Conservation (phyloP, 1,139 yeast genomes). For the Scheffersomyces segobiensis region DNA sequence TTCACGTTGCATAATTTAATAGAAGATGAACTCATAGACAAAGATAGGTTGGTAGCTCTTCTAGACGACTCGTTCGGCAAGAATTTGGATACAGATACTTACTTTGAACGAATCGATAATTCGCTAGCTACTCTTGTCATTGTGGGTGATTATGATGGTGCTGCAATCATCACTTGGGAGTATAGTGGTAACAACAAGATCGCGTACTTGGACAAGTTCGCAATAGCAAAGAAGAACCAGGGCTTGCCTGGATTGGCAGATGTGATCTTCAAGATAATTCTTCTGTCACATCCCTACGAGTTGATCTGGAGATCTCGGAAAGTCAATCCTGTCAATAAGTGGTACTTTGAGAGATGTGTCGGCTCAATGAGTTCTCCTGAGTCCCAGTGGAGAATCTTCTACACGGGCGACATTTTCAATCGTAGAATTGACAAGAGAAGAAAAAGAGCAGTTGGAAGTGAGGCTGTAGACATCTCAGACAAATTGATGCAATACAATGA, state of each 20-base stretch:
- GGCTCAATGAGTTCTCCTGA: conserved; percentile 61
- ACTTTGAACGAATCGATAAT: conserved; percentile 63
- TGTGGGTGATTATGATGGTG: conserved; percentile 95
- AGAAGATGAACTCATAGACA: conserved; percentile 51
- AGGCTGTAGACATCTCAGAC: conserved; percentile 27
- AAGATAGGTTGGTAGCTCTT: conserved; percentile 54
- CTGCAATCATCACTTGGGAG: conserved; percentile 89
- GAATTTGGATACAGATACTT: conserved; percentile 61
- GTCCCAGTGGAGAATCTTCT: conserved; percentile 69
- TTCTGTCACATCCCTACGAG: conserved; percentile 69
- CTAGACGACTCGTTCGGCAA: conserved; percentile 82
- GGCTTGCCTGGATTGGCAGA: conserved; percentile 95
- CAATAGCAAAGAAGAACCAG: conserved; percentile 78
- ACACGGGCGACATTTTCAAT: conserved; percentile 55
- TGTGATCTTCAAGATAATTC: conserved; percentile 79
- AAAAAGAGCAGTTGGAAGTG: conserved; percentile 13
- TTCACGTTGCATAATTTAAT: conserved; percentile 47
- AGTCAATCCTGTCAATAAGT: conserved; percentile 87
- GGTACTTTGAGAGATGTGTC: conserved; percentile 92
- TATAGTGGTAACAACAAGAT: conserved; percentile 27
- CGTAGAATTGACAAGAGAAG: conserved; percentile 31
- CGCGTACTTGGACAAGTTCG: conserved; percentile 90
- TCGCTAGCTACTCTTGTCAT: conserved; percentile 74
- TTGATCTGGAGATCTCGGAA: conserved; percentile 87
- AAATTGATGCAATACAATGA: conserved; percentile 28